These are phyloP conservation scores for Lichtheimia ornata DNA, from an alignment of 371 early-diverging fungal genomes.

Conservation along the genomic window DNA sequence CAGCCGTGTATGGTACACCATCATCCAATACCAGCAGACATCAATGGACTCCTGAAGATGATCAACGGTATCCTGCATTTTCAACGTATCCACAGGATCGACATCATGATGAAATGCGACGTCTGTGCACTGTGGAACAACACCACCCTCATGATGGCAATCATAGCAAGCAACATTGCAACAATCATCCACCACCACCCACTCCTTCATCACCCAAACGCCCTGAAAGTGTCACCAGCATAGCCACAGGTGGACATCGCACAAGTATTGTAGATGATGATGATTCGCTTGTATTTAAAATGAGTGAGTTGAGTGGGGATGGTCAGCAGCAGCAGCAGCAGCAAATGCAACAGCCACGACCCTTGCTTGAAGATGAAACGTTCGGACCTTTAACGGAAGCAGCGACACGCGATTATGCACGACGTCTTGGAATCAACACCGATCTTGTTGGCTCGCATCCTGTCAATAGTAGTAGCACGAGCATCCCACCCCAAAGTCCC, in stretches of 20 bases:
- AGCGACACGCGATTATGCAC: slow-evolving; percentile 16
- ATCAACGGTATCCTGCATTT: slow-evolving; percentile 12
- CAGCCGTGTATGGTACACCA: slow-evolving; percentile 7
- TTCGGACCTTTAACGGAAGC: slow-evolving; percentile 4
- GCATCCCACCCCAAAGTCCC: not conserved
- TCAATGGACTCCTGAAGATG: not conserved
- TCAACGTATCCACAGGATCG: slow-evolving; percentile 28
- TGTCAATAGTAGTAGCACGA: too few species aligned
- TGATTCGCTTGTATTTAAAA: slow-evolving; percentile 50
- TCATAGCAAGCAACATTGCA: too few species aligned
- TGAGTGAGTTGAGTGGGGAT: slow-evolving; percentile 48
- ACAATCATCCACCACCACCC: too few species aligned
- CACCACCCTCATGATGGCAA: too few species aligned
- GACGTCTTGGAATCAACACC: slow-evolving; percentile 16
- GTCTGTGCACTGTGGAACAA: slow-evolving; percentile 5
- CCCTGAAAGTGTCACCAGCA: not conserved
- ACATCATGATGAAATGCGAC: slow-evolving; percentile 21
- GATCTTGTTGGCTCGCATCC: slow-evolving; percentile 5
- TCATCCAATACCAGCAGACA: not conserved
- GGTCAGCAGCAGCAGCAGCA: not conserved
- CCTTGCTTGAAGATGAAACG: slow-evolving; percentile 3
- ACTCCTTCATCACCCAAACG: too few species aligned
- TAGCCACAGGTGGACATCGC: not conserved
- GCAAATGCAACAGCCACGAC: not conserved
- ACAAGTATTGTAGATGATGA: slow-evolving; percentile 33